A percentile compares a stretch with the other conserved stretches of the same genome.
Conservation (phyloP, 2,329 filamentous ascomycete species). For the Scedosporium minutisporum region DNA sequence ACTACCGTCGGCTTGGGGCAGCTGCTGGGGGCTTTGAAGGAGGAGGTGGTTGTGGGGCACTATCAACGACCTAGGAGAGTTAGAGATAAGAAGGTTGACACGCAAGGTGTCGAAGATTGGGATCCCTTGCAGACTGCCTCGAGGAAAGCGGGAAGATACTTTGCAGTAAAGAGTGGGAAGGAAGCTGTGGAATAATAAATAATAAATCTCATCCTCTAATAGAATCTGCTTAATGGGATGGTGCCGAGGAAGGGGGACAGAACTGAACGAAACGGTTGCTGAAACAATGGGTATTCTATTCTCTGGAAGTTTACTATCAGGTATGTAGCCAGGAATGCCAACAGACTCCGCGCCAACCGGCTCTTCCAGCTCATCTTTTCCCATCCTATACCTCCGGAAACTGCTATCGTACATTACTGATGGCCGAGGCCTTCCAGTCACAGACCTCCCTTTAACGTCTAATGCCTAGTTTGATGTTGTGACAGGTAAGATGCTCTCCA, state of each 20-base stretch:
- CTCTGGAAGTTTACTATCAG: background rate
- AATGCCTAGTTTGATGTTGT: constrained; percentile 8
- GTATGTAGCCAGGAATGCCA: background rate
- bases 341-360: background rate
- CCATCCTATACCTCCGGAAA: background rate
- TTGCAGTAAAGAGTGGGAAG: constrained; percentile 58
- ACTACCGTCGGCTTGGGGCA: constrained; percentile 49
- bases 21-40: constrained; percentile 43
- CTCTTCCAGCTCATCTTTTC: background rate
- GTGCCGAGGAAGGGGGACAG: background rate
- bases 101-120: constrained; percentile 51
- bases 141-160: constrained; percentile 60
- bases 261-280: background rate
- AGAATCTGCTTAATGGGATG: background rate
- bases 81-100: constrained; percentile 23
- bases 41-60: constrained; percentile 53
- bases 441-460: constrained; percentile 5
- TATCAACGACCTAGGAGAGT: constrained; percentile 33
- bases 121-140: constrained; percentile 59
- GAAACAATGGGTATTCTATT: background rate
- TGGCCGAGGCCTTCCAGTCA: background rate
- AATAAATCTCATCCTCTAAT: background rate
- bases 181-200: constrained; percentile 12
- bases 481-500: constrained; percentile 8
- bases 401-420: constrained; percentile 4